Percentiles rank a stretch among this genome's conserved stretches.
These are phyloP conservation scores for Pterocarpus santalinus DNA, from an alignment of 306 rosid species.

Conservation along the genomic window DNA sequence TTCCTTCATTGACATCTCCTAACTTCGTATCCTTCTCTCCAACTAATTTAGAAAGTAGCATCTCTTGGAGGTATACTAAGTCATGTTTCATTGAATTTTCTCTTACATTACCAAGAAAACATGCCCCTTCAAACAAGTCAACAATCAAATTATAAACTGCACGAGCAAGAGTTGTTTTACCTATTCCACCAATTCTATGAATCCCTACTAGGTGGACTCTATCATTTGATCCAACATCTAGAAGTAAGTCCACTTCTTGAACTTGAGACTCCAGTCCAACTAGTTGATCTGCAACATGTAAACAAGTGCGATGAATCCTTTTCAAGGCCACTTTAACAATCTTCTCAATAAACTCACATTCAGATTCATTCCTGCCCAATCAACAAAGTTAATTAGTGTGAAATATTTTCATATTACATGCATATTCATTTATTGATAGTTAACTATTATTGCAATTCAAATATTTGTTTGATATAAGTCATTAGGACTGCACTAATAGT, in stretches of 20 bases:
- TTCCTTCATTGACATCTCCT: conserved; percentile 10
- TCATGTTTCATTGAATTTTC: not conserved
- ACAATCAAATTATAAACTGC: not conserved
- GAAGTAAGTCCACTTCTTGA: not conserved
- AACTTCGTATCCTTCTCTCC: not conserved
- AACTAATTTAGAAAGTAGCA: not conserved
- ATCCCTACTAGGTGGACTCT: conserved; percentile 3
- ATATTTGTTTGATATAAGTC: too few relatives aligned
- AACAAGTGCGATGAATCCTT: not conserved
- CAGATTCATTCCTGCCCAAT: not conserved
- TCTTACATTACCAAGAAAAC: conserved; percentile 14
- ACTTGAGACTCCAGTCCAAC: not conserved
- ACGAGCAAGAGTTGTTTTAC: conserved; percentile 19
- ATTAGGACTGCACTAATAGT: too few relatives aligned
- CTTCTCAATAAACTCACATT: not conserved
- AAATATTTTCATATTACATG: not conserved
- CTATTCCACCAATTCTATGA: conserved; percentile 17
- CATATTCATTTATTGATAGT: not conserved
- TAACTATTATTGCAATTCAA: not conserved
- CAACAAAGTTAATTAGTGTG: conserved; percentile 41
- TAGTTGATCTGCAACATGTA: not conserved
- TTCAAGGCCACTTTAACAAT: not conserved
- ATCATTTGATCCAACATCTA: not conserved
- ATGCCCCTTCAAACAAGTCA: not conserved
- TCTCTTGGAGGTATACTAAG: not conserved